These are phyloP conservation scores for Aspergillus felis DNA, from an alignment of 2,329 filamentous ascomycete species.

Conservation along the genomic window DNA sequence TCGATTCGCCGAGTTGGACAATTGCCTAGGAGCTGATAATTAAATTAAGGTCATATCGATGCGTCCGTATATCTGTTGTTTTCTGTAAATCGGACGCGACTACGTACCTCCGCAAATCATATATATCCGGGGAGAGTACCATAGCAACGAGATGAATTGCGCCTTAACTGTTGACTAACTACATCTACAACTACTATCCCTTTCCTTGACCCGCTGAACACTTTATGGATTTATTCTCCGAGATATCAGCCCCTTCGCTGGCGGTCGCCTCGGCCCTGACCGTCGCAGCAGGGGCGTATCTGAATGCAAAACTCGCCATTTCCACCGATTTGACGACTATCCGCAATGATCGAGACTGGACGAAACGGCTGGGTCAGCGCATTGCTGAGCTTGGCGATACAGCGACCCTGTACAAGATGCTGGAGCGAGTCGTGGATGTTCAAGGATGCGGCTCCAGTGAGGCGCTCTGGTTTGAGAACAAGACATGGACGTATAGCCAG, in stretches of 20 bases:
- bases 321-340: conserved; percentile 38
- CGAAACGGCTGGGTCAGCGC: conserved; percentile 31
- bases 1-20: conserved; percentile 12
- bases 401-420: conserved; percentile 41
- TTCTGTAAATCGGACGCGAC: background rate
- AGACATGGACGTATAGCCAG: conserved; percentile 46
- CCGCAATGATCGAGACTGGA: conserved; percentile 30
- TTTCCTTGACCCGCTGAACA: background rate
- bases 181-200: background rate
- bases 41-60: background rate
- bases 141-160: background rate
- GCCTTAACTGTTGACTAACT: background rate
- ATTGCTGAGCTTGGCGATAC: conserved; percentile 38
- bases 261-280: conserved; percentile 34
- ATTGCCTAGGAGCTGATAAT: background rate
- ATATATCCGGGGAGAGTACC: background rate
- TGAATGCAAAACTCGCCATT: conserved; percentile 43
- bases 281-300: conserved; percentile 36
- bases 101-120: background rate
- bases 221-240: conserved; percentile 28
- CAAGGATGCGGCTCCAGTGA: conserved; percentile 37
- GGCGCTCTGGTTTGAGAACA: conserved; percentile 48
- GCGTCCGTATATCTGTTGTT: conserved; percentile 7
- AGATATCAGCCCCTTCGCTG: conserved; percentile 25
- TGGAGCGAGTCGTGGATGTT: conserved; percentile 39